Percentiles rank a stretch among this genome's conserved stretches.
These are phyloP conservation scores for Metarhizium anisopliae DNA, from an alignment of 2,329 filamentous ascomycete genomes.

Conservation along the genomic window DNA sequence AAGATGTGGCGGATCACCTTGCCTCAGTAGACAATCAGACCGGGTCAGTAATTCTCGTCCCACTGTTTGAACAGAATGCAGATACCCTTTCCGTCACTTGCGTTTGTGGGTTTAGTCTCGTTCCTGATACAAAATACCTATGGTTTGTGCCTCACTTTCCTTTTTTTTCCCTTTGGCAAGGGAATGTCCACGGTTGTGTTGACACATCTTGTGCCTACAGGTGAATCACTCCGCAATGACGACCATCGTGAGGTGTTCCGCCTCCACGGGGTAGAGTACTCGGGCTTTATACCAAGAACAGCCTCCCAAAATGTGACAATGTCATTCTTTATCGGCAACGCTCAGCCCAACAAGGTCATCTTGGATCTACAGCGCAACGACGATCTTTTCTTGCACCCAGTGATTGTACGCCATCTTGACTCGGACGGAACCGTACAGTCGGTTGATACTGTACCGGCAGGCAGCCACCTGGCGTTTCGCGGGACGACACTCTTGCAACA, in stretches of 20 bases:
- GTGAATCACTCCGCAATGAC: neutral
- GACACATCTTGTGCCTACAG: neutral
- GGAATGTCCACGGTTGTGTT: neutral
- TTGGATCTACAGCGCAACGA: conserved; percentile 7
- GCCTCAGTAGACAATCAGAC: neutral
- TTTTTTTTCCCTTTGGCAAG: neutral
- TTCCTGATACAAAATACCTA: neutral
- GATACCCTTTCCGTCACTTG: neutral
- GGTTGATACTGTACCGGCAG: conserved; percentile 3
- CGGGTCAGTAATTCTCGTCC: neutral
- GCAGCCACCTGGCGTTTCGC: conserved; percentile 7
- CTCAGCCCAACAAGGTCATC: neutral
- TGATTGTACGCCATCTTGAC: conserved; percentile 4
- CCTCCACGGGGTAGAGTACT: neutral
- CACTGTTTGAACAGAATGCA: neutral
- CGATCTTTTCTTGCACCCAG: conserved; percentile 6
- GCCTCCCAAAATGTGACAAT: neutral
- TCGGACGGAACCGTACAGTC: conserved; percentile 5
- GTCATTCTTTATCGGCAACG: neutral
- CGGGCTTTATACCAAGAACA: neutral
- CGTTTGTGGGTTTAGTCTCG: neutral
- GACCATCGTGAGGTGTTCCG: neutral
- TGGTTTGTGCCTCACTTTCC: neutral
- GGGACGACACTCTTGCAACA: neutral
- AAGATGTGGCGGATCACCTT: neutral